These are phyloP conservation scores for Lichtheimia hyalospora DNA, from an alignment of 371 early-diverging fungal species.

Conservation along the genomic window DNA sequence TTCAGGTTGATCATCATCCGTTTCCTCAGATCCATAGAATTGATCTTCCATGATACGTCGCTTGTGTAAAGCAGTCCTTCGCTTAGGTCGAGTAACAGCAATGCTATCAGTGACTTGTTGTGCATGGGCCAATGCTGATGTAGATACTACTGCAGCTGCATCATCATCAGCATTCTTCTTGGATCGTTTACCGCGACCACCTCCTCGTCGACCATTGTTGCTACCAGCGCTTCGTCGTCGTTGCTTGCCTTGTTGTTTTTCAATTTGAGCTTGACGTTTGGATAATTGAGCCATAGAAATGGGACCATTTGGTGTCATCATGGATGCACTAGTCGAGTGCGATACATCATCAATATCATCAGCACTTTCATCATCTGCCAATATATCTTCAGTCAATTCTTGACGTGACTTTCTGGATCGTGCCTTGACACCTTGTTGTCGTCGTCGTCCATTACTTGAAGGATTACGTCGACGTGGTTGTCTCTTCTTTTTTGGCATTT, in stretches of 20 bases:
- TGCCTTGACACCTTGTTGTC: constrained; percentile 5
- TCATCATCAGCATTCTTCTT: constrained; percentile 3
- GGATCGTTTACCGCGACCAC: constrained; percentile 2
- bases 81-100: constrained; percentile 40
- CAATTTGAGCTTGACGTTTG: constrained; percentile 13
- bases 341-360: constrained; percentile 4
- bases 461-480: constrained; percentile 6
- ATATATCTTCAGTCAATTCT: constrained; percentile 14
- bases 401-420: constrained; percentile 1
- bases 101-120: constrained; percentile 4
- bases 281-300: constrained; percentile 45
- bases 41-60: constrained; percentile 44
- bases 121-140: neutral
- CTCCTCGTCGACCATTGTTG: constrained; percentile 1
- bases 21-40: constrained; percentile 40
- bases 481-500: constrained; percentile 1
- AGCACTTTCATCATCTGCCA: constrained; percentile 4
- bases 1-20: constrained; percentile 21
- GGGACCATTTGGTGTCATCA: constrained; percentile 18
- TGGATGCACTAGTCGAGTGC: too few species aligned
- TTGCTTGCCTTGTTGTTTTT: neutral
- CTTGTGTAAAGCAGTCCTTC: constrained; percentile 47
- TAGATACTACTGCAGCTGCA: constrained; percentile 6
- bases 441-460: neutral
- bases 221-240: constrained; percentile 1